Conservation (phyloP, 257 asterid genomes). For the Jacaranda mimosifolia region DNA sequence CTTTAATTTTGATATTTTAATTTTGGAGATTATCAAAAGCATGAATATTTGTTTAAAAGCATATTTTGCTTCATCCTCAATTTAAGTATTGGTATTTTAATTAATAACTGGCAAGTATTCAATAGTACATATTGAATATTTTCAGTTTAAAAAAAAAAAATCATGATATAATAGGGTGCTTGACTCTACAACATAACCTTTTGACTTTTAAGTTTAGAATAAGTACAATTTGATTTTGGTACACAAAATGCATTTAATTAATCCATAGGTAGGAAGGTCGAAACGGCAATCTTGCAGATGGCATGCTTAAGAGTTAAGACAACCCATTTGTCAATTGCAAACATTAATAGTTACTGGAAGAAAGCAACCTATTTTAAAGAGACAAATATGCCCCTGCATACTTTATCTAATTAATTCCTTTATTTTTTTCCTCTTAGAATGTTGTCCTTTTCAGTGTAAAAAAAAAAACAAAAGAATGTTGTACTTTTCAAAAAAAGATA, state of each 20-base stretch:
- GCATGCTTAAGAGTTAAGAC: constrained; percentile 14
- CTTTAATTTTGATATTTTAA: no score
- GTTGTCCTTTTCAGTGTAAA: no score
- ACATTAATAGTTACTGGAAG: not conserved
- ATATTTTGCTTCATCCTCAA: no score
- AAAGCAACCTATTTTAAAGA: not conserved
- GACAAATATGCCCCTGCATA: not conserved
- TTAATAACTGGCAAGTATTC: not conserved
- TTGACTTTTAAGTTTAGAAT: not conserved
- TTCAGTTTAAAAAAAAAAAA: not conserved
- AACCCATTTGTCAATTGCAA: not conserved
- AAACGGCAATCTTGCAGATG: not conserved
- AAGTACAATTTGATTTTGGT: not conserved
- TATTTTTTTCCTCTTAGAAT: no score
- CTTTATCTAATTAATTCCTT: not conserved
- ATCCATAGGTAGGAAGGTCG: not conserved
- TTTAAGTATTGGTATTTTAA: no score
- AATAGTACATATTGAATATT: not conserved
- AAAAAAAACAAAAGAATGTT: no score
- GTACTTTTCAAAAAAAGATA: no score
- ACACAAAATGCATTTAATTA: not conserved
- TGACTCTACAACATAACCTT: not conserved
- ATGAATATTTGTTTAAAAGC: no score
- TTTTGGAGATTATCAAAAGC: no score
- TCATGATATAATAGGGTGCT: not conserved